Percentiles rank a stretch among this genome's conserved stretches.
phyloP scores from a whole-genome alignment of 371 early-diverging fungal genomes.

The Mucor velutinosus region DNA sequence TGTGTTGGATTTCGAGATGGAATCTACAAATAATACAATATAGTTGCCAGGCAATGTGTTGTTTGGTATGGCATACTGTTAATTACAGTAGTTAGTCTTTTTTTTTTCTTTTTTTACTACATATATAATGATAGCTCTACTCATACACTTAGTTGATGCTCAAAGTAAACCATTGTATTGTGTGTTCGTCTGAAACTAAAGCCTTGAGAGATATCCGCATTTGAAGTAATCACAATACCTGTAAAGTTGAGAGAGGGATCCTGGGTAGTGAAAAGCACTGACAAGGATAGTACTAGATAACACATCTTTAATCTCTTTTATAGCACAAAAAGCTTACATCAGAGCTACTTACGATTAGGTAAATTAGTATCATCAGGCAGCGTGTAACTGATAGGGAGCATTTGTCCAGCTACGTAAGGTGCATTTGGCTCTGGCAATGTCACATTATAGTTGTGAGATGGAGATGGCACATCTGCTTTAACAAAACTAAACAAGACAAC shows the following conservation, averaged over 20 bases:
- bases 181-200: conserved; percentile 30
- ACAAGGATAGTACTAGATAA: conserved; percentile 25
- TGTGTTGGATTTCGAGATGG: conserved; percentile 36
- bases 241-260: conserved; percentile 27
- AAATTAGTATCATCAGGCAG: conserved; percentile 26
- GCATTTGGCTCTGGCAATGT: conserved; percentile 40
- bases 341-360: conserved; percentile 8
- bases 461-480: conserved; percentile 20
- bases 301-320: neutral
- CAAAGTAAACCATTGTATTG: conserved; percentile 30
- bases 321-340: neutral
- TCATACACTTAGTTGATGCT: conserved; percentile 37
- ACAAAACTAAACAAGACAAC: conserved; percentile 1
- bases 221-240: conserved; percentile 26
- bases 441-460: conserved; percentile 37
- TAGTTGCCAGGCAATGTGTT: conserved; percentile 37
- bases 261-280: conserved; percentile 29
- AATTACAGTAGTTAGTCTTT: neutral
- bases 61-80: conserved; percentile 36
- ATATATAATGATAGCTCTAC: neutral
- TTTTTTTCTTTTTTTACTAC: neutral
- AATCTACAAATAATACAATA: conserved; percentile 34
- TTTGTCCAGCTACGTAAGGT: conserved; percentile 47
- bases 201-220: conserved; percentile 40
- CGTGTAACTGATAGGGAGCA: conserved; percentile 41